Evolutionary conservation across 371 early-diverging fungal genomes (phyloP).

Genomic region (Lichtheimia hyalospora): DNA sequence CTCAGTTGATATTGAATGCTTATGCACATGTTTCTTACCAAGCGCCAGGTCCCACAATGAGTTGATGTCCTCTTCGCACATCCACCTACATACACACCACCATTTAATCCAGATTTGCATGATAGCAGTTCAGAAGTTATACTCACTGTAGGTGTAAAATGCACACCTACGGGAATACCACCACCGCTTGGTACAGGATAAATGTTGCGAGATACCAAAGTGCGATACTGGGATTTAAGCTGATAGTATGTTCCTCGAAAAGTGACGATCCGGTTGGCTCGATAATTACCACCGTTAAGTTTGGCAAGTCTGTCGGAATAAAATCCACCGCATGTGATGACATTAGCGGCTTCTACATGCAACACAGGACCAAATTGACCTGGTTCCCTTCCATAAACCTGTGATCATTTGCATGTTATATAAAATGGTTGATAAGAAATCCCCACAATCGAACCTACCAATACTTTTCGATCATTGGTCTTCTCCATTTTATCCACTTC

Average conservation of each 20-base stretch:
- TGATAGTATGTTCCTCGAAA: slow-evolving; percentile 52
- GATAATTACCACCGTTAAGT: slow-evolving; percentile 39
- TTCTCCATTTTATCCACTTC: slow-evolving; percentile 36
- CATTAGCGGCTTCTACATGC: slow-evolving; percentile 35
- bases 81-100: slow-evolving; percentile 17
- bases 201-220: slow-evolving; percentile 41
- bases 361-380: slow-evolving; percentile 36
- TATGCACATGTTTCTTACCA: slow-evolving; percentile 17
- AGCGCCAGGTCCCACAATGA: slow-evolving; percentile 53
- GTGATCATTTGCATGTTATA: not conserved
- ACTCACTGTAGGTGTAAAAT: slow-evolving; percentile 45
- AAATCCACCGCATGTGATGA: slow-evolving; percentile 52
- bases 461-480: slow-evolving; percentile 27
- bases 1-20: not conserved
- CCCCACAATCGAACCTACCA: slow-evolving; percentile 1
- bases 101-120: not conserved
- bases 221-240: slow-evolving; percentile 40
- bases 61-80: slow-evolving; percentile 42
- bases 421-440: no score
- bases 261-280: slow-evolving; percentile 33
- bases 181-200: slow-evolving; percentile 51
- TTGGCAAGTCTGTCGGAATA: slow-evolving; percentile 45
- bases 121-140: not conserved
- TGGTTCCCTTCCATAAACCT: slow-evolving; percentile 42
- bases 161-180: slow-evolving; percentile 51